Conservation (phyloP, 805 yeast genomes). For the Isabelozyma gotoi region DNA sequence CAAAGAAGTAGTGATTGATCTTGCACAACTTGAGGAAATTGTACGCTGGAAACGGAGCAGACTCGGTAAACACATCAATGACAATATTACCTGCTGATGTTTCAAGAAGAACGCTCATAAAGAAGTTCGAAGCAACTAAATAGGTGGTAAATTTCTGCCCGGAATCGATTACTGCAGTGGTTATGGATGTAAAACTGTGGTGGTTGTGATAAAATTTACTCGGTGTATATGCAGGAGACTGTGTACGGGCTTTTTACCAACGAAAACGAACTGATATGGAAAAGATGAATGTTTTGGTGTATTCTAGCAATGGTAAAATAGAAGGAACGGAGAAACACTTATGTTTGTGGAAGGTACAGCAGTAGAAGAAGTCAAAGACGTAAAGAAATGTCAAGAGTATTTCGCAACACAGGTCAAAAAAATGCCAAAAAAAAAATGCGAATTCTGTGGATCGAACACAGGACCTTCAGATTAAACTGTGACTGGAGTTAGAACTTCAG, state of each 20-base stretch:
- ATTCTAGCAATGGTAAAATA: not conserved
- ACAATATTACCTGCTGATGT: slow-evolving; percentile 46
- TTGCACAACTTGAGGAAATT: slow-evolving; percentile 58
- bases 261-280: no score
- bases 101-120: slow-evolving; percentile 44
- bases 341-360: not conserved
- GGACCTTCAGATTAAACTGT: slow-evolving; percentile 70
- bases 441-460: slow-evolving; percentile 84
- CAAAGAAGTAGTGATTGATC: slow-evolving; percentile 49
- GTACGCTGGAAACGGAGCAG: slow-evolving; percentile 36
- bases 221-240: not conserved
- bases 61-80: slow-evolving; percentile 41
- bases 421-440: slow-evolving; percentile 36
- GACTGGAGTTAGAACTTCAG: slow-evolving; percentile 25
- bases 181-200: not conserved
- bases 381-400: no score
- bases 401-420: not conserved
- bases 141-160: no score
- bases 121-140: no score
- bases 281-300: no score
- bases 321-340: not conserved
- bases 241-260: not conserved
- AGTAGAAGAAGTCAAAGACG: no score
- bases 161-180: not conserved
- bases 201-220: not conserved